Base-by-base conservation (phyloP, 202 grass and related monocot genomes). In the Panicum virgatum region DNA sequence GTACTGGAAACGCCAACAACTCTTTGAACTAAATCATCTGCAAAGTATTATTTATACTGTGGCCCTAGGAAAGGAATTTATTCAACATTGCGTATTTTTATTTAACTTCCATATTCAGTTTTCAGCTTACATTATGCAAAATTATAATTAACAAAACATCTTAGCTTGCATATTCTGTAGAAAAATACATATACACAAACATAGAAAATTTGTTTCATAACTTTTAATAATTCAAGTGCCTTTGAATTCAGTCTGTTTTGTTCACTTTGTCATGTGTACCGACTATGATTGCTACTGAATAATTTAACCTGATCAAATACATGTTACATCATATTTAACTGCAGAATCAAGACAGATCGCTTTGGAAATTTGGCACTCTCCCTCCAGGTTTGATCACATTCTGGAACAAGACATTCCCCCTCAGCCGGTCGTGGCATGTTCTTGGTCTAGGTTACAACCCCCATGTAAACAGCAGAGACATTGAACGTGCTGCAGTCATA, bases 281-380 rank as follows among this genome's bases (percentile, higher is more conserved):
- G 5, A 43, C 10, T 70, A 50, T 52, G 29, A 51, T 38, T 36
- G 52, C 46, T 66, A 53, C 36, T 32, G 1, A 44, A 25, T 46
- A 51, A 53, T 42, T 58, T 62, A 32, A 42, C 42, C 42, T 37
- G 45, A 23, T 44, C 62, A 48, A 68, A 84, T 58, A 15, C 39
- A 18, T 30, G 23, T 44, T 79, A 51, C 39, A 18, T 30, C 30
- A 44, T 79, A 58, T 62, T 80, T 19, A 10, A 44, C 79, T 76
- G 57, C 77, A 97, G 94, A 97, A 97, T 60, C 69, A 90, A 59
- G 87, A 94, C 43, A 88, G 94, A 59, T 65, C 56, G 10, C 53
- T 94, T 19, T 94, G 94, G 94, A 91, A 90, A 56, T 86, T 97
- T 74, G 94, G 94, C 57, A 97, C 84, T 66, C 91, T 97, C 15